Evolutionary conservation across 768 basidiomycete genomes (phyloP).

Genomic region (Mycena capillaripes): DNA sequence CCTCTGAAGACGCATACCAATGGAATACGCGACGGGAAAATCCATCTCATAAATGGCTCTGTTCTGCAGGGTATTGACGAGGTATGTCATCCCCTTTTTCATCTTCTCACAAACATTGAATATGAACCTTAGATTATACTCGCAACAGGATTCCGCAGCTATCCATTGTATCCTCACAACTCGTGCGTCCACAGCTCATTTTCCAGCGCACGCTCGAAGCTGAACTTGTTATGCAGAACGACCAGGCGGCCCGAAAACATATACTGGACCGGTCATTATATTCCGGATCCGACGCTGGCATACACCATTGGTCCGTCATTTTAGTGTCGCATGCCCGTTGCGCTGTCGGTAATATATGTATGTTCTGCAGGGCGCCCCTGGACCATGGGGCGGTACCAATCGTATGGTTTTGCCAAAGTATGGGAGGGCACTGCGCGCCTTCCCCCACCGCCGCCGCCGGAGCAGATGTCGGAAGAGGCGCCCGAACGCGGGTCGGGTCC

Average conservation of each 20-base stretch:
- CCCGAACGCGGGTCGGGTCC: background rate
- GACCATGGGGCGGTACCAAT: conserved; percentile 37
- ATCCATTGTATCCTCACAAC: conserved; percentile 14
- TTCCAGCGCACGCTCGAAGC: background rate
- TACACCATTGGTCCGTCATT: conserved; percentile 35
- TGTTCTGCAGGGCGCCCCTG: conserved; percentile 33
- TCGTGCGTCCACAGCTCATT: background rate
- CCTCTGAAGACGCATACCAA: conserved; percentile 31
- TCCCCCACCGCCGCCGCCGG: background rate
- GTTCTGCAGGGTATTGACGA: conserved; percentile 46
- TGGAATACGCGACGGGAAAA: conserved; percentile 42
- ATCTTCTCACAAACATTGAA: background rate
- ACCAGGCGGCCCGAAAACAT: conserved; percentile 24
- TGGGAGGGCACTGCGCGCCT: conserved; percentile 39
- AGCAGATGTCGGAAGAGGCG: background rate
- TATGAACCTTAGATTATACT: conserved; percentile 20
- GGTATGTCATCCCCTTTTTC: conserved; percentile 13
- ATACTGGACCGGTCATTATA: conserved; percentile 44
- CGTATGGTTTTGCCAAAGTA: conserved; percentile 40
- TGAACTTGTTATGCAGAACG: background rate
- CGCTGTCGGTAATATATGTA: background rate
- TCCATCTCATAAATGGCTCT: conserved; percentile 47
- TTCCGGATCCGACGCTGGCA: conserved; percentile 49
- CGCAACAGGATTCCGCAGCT: conserved; percentile 15
- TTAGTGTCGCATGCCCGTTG: background rate